Percentiles rank a stretch among this genome's conserved stretches.
Evolutionary conservation across 345 rosid genomes (phyloP).

Genomic region (Erysimum cheiranthoides): DNA sequence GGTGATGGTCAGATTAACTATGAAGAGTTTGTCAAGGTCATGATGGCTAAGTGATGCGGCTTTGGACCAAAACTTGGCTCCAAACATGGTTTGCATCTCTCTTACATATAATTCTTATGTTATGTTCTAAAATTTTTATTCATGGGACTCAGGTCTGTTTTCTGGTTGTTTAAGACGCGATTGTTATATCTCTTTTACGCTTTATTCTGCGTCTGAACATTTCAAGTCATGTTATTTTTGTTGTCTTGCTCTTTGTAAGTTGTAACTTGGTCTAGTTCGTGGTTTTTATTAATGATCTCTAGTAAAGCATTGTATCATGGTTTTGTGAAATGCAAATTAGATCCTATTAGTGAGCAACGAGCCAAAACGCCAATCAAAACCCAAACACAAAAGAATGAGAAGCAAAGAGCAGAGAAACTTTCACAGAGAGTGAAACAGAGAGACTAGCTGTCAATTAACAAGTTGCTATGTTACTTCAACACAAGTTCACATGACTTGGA

Average conservation of each 20-base stretch:
- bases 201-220: constrained; percentile 27
- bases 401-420: too few relatives aligned
- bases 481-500: not conserved
- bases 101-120: constrained; percentile 38
- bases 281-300: constrained; percentile 25
- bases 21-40: constrained; percentile 83
- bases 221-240: not conserved
- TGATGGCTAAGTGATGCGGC: constrained; percentile 78
- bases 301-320: constrained; percentile 30
- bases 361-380: not conserved
- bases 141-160: constrained; percentile 34
- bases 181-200: constrained; percentile 23
- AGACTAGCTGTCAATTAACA: not conserved
- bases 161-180: constrained; percentile 29
- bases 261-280: constrained; percentile 39
- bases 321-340: constrained; percentile 34
- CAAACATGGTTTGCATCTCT: constrained; percentile 30
- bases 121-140: constrained; percentile 26
- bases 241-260: constrained; percentile 28
- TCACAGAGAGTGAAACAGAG: not conserved
- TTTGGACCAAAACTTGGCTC: not conserved
- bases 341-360: not conserved
- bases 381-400: not conserved
- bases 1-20: constrained; percentile 91
- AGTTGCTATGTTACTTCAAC: not conserved